Evolutionary conservation across 2,329 filamentous ascomycete species (phyloP), one percentile per base, ranked within the genome.

Genomic region (Aspergillus sp.): DNA sequence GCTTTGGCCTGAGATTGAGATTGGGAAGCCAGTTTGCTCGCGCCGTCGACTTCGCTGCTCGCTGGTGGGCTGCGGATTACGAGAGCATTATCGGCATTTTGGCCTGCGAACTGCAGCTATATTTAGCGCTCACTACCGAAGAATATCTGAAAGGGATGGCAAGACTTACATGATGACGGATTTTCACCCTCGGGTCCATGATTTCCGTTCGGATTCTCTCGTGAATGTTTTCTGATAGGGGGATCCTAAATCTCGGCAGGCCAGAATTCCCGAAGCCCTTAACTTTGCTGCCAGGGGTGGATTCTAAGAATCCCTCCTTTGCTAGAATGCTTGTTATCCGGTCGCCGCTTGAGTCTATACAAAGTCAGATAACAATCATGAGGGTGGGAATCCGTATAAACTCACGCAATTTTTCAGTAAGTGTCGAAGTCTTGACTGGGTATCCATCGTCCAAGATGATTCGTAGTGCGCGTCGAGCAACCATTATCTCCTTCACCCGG

Each of bases 351-450:
- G 73, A 76, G 61, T 74, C 74, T 76, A 55, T 38, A 43, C 25
- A 23, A 34, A 8, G 53, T 72, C 50, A 72, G 64, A 19, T 43
- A 2, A 34, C 15, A 45, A 19, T 60, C 41, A 46, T 50, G 30
- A 17, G 22, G 55, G 48, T 9, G 17, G 38, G 17, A 11, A 45
- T n/a, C 7, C 31, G 22, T 56, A 34, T 13, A 5, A 48, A 22
- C 73, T 68, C 70, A 76, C 74, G 71, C 46, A 75, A 64, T 61
- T 72, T 75, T 51, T 74, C 68, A 4, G 68, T 62, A 55, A 76
- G 74, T 23, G 59, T 48, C 17, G 65, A 67, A 2, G 64, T 67
- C n/a, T 60, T 65, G 57, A 57, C 66, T 23, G 69, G 72, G 60
- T 69, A 74, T 4, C 74, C 74, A 25, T 75, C 72, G 4, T 68